Percentiles rank a stretch among this genome's conserved stretches.
These are phyloP conservation scores for Beauveria sp. DNA, from an alignment of 2,329 filamentous ascomycete species.

Conservation along the genomic window DNA sequence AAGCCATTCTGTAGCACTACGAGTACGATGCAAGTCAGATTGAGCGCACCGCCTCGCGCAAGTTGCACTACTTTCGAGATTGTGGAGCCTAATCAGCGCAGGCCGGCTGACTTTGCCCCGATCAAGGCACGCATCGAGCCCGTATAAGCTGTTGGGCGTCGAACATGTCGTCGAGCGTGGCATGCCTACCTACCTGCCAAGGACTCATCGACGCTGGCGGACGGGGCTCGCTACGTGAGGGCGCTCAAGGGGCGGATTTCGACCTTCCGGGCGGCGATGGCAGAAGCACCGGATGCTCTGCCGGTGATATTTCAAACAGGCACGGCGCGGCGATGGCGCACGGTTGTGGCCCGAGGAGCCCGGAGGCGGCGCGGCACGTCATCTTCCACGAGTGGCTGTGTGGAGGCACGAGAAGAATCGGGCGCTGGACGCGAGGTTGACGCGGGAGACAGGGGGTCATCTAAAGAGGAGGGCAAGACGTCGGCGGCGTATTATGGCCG, in stretches of 20 bases:
- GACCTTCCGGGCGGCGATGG: slow-evolving; percentile 36
- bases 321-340: slow-evolving; percentile 37
- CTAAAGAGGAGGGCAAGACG: slow-evolving; percentile 22
- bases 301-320: slow-evolving; percentile 17
- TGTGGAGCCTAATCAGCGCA: slow-evolving; percentile 28
- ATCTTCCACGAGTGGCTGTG: slow-evolving; percentile 39
- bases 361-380: slow-evolving; percentile 34
- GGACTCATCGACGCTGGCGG: slow-evolving; percentile 44
- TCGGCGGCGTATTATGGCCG: slow-evolving; percentile 32
- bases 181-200: slow-evolving; percentile 38
- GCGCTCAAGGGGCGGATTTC: slow-evolving; percentile 37
- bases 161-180: slow-evolving; percentile 43
- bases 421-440: slow-evolving; percentile 30
- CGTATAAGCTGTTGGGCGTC: slow-evolving; percentile 26
- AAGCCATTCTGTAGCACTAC: neutral
- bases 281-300: slow-evolving; percentile 41
- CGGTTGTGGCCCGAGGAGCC: slow-evolving; percentile 35
- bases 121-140: slow-evolving; percentile 27
- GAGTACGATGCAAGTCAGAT: neutral
- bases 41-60: slow-evolving; percentile 7
- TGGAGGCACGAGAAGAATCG: slow-evolving; percentile 27
- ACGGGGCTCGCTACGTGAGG: slow-evolving; percentile 35
- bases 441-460: slow-evolving; percentile 24
- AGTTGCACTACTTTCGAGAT: slow-evolving; percentile 20
- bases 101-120: slow-evolving; percentile 26